These are phyloP conservation scores for Aspergillus novofumigatus DNA, from an alignment of 2,329 filamentous ascomycete species.

Conservation along the genomic window DNA sequence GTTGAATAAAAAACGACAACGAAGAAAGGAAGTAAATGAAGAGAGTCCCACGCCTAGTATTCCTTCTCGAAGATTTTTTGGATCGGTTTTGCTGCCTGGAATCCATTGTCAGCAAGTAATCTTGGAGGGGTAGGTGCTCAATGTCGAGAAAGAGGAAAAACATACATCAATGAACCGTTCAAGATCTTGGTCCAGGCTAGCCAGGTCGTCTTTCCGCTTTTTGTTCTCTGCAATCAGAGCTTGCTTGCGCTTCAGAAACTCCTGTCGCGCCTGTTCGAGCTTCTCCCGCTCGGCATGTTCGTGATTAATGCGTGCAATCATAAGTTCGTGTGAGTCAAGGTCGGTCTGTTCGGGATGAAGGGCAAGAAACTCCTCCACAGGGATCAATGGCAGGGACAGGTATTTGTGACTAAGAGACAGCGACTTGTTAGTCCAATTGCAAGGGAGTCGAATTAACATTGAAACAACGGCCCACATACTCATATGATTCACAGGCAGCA, in stretches of 20 bases:
- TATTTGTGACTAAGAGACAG: constrained; percentile 63
- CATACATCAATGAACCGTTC: constrained; percentile 89
- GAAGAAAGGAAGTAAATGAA: neutral
- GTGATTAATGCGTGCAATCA: constrained; percentile 86
- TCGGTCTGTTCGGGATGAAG: constrained; percentile 70
- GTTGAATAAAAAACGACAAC: constrained; percentile 6
- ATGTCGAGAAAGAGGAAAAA: constrained; percentile 12
- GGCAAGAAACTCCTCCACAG: constrained; percentile 74
- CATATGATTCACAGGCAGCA: constrained; percentile 80
- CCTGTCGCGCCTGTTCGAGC: constrained; percentile 78
- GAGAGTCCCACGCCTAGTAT: constrained; percentile 29
- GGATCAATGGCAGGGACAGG: constrained; percentile 76
- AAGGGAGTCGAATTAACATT: neutral
- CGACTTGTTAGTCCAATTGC: constrained; percentile 3
- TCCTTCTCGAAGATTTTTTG: constrained; percentile 80
- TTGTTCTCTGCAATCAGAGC: constrained; percentile 73
- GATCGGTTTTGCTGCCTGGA: constrained; percentile 78
- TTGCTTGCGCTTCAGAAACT: constrained; percentile 68
- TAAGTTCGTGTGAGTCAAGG: constrained; percentile 72
- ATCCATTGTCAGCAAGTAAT: constrained; percentile 15
- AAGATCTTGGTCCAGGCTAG: constrained; percentile 83
- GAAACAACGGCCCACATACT: constrained; percentile 56
- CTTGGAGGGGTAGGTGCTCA: neutral
- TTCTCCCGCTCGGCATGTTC: constrained; percentile 80
- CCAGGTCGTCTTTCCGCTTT: constrained; percentile 87